These are phyloP conservation scores for Rhynchosporium secalis DNA, from an alignment of 2,329 filamentous ascomycete genomes.

Conservation along the genomic window DNA sequence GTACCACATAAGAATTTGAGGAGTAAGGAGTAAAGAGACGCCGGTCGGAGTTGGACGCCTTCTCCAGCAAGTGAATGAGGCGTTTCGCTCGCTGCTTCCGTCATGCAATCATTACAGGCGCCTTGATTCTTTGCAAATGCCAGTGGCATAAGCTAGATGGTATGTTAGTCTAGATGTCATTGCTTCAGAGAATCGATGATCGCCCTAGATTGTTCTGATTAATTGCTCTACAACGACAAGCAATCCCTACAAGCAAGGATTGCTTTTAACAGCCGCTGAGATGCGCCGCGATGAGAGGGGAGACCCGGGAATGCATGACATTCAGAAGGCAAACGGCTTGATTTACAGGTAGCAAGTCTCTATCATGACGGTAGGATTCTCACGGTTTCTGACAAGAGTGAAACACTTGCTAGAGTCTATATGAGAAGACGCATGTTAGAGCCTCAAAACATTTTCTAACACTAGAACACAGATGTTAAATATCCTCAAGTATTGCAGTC, in stretches of 20 bases:
- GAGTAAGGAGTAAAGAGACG: neutral
- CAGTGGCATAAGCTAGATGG: conserved; percentile 1
- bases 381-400: neutral
- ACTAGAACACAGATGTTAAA: neutral
- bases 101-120: conserved; percentile 4
- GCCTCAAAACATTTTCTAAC: neutral
- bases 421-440: conserved; percentile 7
- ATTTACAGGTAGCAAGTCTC: neutral
- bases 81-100: conserved; percentile 7
- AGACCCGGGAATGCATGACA: neutral
- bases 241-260: neutral
- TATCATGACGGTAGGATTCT: neutral
- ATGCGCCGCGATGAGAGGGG: neutral
- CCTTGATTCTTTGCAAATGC: conserved; percentile 21
- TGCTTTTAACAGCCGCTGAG: neutral
- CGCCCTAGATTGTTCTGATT: neutral
- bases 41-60: conserved; percentile 24
- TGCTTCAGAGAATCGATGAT: neutral
- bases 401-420: neutral
- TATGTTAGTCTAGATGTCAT: neutral
- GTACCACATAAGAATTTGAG: conserved; percentile 17
- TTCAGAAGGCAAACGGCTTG: neutral
- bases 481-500: conserved; percentile 4
- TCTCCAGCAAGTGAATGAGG: conserved; percentile 14
- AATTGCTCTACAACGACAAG: neutral